These are phyloP conservation scores for Corymbia maculata DNA, from an alignment of 345 rosid species.

Conservation along the genomic window DNA sequence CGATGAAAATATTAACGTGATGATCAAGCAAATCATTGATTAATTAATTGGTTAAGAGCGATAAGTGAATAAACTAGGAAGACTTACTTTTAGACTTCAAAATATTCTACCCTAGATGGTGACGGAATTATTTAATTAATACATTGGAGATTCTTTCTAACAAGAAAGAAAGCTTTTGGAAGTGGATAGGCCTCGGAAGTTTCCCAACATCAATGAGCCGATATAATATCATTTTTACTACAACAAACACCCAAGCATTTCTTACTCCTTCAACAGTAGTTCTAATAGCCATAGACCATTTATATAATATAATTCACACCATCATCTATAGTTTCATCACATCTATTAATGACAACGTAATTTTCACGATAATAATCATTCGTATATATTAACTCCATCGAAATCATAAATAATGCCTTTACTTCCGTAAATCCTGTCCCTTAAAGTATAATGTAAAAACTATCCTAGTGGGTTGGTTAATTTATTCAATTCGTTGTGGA, in stretches of 20 bases:
- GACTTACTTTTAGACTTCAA: background rate
- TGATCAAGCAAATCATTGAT: background rate
- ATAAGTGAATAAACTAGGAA: background rate
- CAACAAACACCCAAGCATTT: background rate
- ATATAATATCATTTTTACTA: background rate
- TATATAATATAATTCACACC: background rate
- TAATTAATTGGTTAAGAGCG: background rate
- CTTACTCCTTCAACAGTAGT: background rate
- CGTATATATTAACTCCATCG: background rate
- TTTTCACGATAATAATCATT: background rate
- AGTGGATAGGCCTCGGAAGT: background rate
- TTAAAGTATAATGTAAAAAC: background rate
- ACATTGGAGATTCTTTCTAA: background rate
- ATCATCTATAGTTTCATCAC: background rate
- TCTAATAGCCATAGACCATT: background rate
- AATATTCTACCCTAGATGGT: background rate
- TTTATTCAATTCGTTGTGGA: background rate
- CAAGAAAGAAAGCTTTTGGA: background rate
- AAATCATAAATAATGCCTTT: accelerated
- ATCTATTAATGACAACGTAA: background rate
- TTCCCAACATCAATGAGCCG: background rate
- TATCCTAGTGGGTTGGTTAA: background rate
- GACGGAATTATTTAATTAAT: background rate
- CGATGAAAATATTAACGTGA: background rate
- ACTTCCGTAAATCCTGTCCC: accelerated